Base-by-base conservation (phyloP, 1,139 yeast species). In the Magnusiomyces sp. region DNA sequence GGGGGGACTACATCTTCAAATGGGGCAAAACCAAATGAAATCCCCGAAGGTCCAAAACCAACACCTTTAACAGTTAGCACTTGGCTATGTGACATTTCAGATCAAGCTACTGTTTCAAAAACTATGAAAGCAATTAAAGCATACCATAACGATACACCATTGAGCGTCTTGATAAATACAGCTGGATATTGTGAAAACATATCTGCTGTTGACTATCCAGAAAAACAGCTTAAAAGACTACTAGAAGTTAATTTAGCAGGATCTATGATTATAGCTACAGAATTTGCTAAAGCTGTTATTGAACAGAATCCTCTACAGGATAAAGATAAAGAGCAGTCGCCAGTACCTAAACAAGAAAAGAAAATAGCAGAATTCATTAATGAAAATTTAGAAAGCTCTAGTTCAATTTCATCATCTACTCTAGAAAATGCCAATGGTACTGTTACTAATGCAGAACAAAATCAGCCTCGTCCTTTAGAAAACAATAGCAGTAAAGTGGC, bases 181-280 rank as follows among this genome's bases (percentile, higher is more conserved):
- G 94, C 95, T 13, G 94, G 95, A n/a, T 84, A 81, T 71, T 81
- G 88, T 63, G 89, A 83, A 65, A 83, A 47, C 70, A 78, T 74
- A 68, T 77, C 87, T 2, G 94, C 94, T 31, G 79, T 81, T 60
- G 86, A 83, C 48, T 85, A 84, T 68, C 90, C 92, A 17, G 77
- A 87, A 38, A 63, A 68, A 49, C 81, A 81, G 60, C 86, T 89
- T 49, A 87, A 82, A 60, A 75, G 76, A 34, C 70, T 85, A 54
- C 73, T 83, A 68, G 77, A 81, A 62, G 94, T 84, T 53, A 84
- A 85, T 66, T 76, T 84, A 29, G 71, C 83, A 66, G 95, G 95
- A 14, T 79, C 92, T 5, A 75, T 84, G 61, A 83, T 81, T 71
- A 83, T 83, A 53, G 71, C 79, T 23, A 77, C 76, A 56, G 71